These are phyloP conservation scores for Cicer bijugum DNA, from an alignment of 306 rosid species.

Conservation along the genomic window DNA sequence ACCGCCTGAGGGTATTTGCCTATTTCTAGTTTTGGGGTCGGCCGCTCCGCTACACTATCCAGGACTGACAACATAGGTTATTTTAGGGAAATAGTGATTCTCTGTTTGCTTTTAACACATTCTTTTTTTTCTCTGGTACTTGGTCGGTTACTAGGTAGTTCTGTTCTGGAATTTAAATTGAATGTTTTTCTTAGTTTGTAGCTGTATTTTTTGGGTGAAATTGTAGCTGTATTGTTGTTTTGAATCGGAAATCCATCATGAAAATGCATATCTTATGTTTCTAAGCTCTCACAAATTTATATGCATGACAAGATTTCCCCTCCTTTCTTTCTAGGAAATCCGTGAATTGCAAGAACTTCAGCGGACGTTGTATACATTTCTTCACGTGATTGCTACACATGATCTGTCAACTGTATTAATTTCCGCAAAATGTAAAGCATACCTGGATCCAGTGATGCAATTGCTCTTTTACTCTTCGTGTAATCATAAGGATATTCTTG, in stretches of 20 bases:
- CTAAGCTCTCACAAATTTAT: constrained; percentile 8
- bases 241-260: constrained; percentile 34
- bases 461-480: constrained; percentile 79
- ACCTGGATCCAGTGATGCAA: constrained; percentile 83
- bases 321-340: constrained; percentile 62
- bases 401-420: constrained; percentile 80
- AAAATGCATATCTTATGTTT: constrained; percentile 18
- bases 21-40: too few species aligned
- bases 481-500: constrained; percentile 82
- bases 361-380: constrained; percentile 80
- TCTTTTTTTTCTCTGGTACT: constrained; percentile 9
- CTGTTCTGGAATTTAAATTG: constrained; percentile 4
- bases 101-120: constrained; percentile 29
- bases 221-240: constrained; percentile 24
- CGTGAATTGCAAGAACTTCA: constrained; percentile 98
- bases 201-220: not conserved
- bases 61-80: too few species aligned
- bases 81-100: constrained; percentile 15
- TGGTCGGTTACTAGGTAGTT: constrained; percentile 1
- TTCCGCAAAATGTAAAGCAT: constrained; percentile 78
- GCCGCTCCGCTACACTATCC: too few species aligned
- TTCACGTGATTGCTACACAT: constrained; percentile 82
- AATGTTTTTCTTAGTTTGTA: constrained; percentile 15
- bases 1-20: too few species aligned
- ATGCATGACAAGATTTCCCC: constrained; percentile 31